Conservation (phyloP, 495 filamentous ascomycete species). For the Daldinia grandis region DNA sequence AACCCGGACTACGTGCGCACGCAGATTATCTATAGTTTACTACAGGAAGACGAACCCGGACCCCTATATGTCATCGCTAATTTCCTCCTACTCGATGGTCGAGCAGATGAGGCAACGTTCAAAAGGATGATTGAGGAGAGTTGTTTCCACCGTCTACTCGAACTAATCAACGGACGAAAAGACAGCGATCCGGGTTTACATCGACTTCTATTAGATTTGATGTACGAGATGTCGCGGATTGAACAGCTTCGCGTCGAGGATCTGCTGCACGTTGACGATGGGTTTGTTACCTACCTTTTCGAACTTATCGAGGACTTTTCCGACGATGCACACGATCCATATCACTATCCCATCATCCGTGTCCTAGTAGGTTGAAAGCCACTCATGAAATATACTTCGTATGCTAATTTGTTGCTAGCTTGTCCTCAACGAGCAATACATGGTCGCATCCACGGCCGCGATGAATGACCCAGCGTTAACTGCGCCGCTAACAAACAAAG, state of each 20-base stretch:
- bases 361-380: slow-evolving; percentile 72
- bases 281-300: slow-evolving; percentile 84
- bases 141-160: slow-evolving; percentile 81
- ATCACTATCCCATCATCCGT: slow-evolving; percentile 94
- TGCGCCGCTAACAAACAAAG: slow-evolving; percentile 81
- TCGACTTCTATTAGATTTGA: slow-evolving; percentile 81
- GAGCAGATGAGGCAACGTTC: slow-evolving; percentile 77
- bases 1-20: slow-evolving; percentile 88
- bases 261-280: slow-evolving; percentile 81
- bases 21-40: slow-evolving; percentile 89
- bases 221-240: slow-evolving; percentile 97
- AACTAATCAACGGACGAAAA: slow-evolving; percentile 74
- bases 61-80: slow-evolving; percentile 83
- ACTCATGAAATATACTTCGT: neutral
- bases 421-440: slow-evolving; percentile 97
- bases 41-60: slow-evolving; percentile 86
- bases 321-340: slow-evolving; percentile 91
- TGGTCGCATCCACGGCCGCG: slow-evolving; percentile 73
- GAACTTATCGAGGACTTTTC: slow-evolving; percentile 87
- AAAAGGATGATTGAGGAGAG: slow-evolving; percentile 87
- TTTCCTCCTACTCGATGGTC: slow-evolving; percentile 91
- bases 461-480: slow-evolving; percentile 61
- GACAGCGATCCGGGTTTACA: slow-evolving; percentile 76
- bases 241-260: slow-evolving; percentile 82
- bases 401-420: slow-evolving; percentile 62